Evolutionary conservation across 805 yeast genomes (phyloP).

Genomic region (Yamadazyma sp.): DNA sequence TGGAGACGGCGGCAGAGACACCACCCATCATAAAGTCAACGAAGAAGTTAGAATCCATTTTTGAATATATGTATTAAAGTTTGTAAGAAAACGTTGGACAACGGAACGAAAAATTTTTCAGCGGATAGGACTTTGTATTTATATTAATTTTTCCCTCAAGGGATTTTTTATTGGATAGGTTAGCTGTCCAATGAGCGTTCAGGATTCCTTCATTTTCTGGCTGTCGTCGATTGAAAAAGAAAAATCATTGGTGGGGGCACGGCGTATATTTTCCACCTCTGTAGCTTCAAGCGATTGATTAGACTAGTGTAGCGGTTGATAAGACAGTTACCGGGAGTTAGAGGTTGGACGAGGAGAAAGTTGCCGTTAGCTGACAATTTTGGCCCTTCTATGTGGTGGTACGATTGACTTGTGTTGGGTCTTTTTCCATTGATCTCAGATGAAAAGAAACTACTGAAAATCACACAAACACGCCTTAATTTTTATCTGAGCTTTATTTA

Average conservation of each 20-base stretch:
- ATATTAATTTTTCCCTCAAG: slow-evolving; percentile 13
- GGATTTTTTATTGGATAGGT: slow-evolving; percentile 15
- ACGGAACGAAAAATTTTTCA: slow-evolving; percentile 15
- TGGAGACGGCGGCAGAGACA: slow-evolving; percentile 98
- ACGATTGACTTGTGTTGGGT: background rate
- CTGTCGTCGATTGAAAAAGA: slow-evolving; percentile 8
- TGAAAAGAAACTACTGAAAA: slow-evolving; percentile 5
- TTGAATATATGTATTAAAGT: slow-evolving; percentile 11
- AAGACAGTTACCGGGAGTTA: no score
- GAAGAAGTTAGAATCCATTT: slow-evolving; percentile 18
- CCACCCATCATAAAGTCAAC: slow-evolving; percentile 72
- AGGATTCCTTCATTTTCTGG: no score
- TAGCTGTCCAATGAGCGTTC: slow-evolving; percentile 11
- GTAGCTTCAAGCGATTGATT: background rate
- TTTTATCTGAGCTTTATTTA: background rate
- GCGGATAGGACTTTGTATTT: slow-evolving; percentile 11
- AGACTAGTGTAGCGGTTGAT: no score
- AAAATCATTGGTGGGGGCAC: slow-evolving; percentile 6
- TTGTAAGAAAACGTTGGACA: slow-evolving; percentile 9
- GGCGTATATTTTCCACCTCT: background rate
- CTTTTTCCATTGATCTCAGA: background rate
- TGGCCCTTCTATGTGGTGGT: no score
- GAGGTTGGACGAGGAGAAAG: no score
- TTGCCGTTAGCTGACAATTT: no score
- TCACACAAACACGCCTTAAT: slow-evolving; percentile 10